phyloP scores from a whole-genome alignment of 2,329 filamentous ascomycete genomes.

The Monilinia fructigena region DNA sequence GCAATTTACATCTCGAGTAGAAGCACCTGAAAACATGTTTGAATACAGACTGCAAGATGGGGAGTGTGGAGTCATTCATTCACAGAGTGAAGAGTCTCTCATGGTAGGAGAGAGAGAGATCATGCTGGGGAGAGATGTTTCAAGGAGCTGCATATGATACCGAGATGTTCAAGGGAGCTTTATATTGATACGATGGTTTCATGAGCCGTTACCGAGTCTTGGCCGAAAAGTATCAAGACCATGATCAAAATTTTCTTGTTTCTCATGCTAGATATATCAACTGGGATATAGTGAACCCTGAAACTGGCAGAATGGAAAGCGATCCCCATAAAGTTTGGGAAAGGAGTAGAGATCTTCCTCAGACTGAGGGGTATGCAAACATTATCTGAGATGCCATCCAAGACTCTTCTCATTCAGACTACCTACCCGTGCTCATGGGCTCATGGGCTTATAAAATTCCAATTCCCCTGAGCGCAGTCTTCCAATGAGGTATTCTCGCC shows the following conservation, averaged over 20 bases:
- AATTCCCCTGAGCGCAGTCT: background rate
- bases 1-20: constrained; percentile 20
- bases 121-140: constrained; percentile 76
- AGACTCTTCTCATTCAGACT: background rate
- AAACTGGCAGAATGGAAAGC: constrained; percentile 20
- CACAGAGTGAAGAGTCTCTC: constrained; percentile 77
- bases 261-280: constrained; percentile 13
- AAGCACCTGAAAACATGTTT: constrained; percentile 57
- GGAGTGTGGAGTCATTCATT: no score
- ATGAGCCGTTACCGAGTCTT: constrained; percentile 48
- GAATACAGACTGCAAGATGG: constrained; percentile 74
- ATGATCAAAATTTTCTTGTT: background rate
- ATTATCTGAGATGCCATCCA: background rate
- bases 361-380: constrained; percentile 18
- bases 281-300: constrained; percentile 17
- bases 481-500: background rate
- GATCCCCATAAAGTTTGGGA: constrained; percentile 21
- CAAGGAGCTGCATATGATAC: no score
- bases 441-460: background rate
- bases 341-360: constrained; percentile 17
- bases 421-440: background rate
- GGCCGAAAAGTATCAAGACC: constrained; percentile 24
- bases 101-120: constrained; percentile 72
- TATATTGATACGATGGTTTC: constrained; percentile 72
- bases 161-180: constrained; percentile 76